Conservation (phyloP, 441 rosid genomes). For the Flueggea neowawraea region DNA sequence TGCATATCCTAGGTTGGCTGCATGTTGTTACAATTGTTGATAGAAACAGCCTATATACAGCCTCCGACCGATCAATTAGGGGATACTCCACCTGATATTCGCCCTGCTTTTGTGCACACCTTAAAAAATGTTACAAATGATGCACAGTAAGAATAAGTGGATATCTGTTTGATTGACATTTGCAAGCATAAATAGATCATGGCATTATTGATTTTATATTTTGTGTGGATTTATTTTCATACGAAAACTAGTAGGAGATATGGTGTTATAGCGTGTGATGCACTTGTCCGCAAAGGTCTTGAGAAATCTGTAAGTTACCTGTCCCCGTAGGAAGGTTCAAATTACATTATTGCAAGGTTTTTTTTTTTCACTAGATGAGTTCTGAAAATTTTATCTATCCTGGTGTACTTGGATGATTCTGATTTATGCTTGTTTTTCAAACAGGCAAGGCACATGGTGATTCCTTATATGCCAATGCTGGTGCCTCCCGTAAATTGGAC, state of each 20-base stretch:
- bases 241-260: conserved; percentile 79
- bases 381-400: conserved; percentile 9
- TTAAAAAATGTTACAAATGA: conserved; percentile 56
- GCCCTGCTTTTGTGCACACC: conserved; percentile 88
- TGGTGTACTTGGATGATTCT: conserved; percentile 15
- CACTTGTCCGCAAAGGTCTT: conserved; percentile 77
- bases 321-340: conserved; percentile 2
- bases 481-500: conserved; percentile 91
- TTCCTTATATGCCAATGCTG: conserved; percentile 98
- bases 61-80: conserved; percentile 73
- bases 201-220: conserved; percentile 1
- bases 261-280: conserved; percentile 94
- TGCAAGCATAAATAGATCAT: background rate
- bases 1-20: conserved; percentile 69
- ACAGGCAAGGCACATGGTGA: conserved; percentile 97
- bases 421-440: conserved; percentile 20
- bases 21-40: conserved; percentile 77
- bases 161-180: conserved; percentile 1
- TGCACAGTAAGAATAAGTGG: conserved; percentile 42
- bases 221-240: conserved; percentile 14
- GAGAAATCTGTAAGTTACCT: conserved; percentile 76
- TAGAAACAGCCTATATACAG: conserved; percentile 88
- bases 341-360: conserved; percentile 5
- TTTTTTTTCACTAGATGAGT: background rate
- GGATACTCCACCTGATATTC: conserved; percentile 76